Base-by-base conservation (phyloP, 169 alveolate species). In the Plasmodium relictum region DNA sequence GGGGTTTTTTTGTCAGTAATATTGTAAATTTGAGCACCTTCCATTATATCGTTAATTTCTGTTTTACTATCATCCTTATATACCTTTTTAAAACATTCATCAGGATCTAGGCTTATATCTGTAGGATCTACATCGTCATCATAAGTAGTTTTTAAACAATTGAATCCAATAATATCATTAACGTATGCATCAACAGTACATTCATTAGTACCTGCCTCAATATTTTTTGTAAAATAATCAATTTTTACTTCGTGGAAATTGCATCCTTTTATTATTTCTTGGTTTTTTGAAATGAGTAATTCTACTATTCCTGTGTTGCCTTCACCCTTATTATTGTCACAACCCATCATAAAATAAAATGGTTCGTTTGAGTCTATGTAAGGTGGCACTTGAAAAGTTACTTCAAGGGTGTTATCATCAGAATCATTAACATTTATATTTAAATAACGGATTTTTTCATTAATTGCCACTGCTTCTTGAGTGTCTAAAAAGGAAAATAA, bases 221-320 rank as follows among this genome's bases (percentile, higher is more conserved):
- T 18, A 8, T 83, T 83, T 2, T 54, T 22, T 16, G 70, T 37
- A 52, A 83, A 83, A 45, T 69, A 41, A 20, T 66, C 63, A 16
- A 83, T 6, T 22, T 20, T 42, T 39, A 8, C 24, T 0, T 18
- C 48, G n/a, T 61, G 52, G 44, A 83, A 83, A 58, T 83, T 83
- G 41, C 91, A 83, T 20, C 91, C 91, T 37, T 69, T 83, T 39
- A 83, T 62, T 0, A 16, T 14, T 24, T 83, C 69, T 54, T 83
- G 86, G 37, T 56, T 68, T 18, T 70, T 83, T 2, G 91, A 52
- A 2, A 83, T 41, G 24, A 69, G 45, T 62, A 83, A 37, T 62
- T 83, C 91, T 1, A 70, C 91, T 9, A 83, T 18, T 8, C 91
- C 91, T 0, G 69, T 42, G 9, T 69, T 66, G 0, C 91, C 91